phyloP scores from a whole-genome alignment of 2,329 filamentous ascomycete genomes.

The Pestalotiopsis sp. region DNA sequence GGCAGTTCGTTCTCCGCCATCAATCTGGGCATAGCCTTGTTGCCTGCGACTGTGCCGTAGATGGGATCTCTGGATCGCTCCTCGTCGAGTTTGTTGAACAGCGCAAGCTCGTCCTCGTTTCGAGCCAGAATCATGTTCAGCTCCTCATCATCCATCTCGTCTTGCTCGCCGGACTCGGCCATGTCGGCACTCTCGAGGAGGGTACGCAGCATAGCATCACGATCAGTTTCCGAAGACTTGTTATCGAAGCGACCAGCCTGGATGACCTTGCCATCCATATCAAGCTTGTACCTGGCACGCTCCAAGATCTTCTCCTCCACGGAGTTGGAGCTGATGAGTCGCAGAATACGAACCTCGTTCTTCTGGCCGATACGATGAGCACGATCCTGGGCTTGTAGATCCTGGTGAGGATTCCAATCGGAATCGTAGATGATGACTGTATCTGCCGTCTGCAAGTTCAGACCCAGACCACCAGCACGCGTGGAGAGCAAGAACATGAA shows the following conservation, averaged over 20 bases:
- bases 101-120: slow-evolving; percentile 73
- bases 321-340: slow-evolving; percentile 93
- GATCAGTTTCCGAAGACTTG: slow-evolving; percentile 97
- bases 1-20: slow-evolving; percentile 88
- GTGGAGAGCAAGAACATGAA: slow-evolving; percentile 99
- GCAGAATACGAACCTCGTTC: slow-evolving; percentile 96
- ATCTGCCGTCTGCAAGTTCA: slow-evolving; percentile 96
- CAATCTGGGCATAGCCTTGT: slow-evolving; percentile 72
- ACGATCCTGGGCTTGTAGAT: slow-evolving; percentile 98
- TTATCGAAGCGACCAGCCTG: slow-evolving; percentile 99
- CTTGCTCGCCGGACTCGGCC: slow-evolving; percentile 72
- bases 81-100: slow-evolving; percentile 84
- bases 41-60: slow-evolving; percentile 70
- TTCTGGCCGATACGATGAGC: slow-evolving; percentile 99
- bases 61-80: slow-evolving; percentile 65
- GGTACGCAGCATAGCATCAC: slow-evolving; percentile 93
- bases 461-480: slow-evolving; percentile 93
- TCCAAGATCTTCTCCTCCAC: slow-evolving; percentile 99
- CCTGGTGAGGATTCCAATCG: slow-evolving; percentile 99
- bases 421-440: slow-evolving; percentile 99
- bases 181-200: slow-evolving; percentile 83
- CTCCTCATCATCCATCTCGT: slow-evolving; percentile 98
- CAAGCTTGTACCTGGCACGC: slow-evolving; percentile 94
- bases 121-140: slow-evolving; percentile 93
- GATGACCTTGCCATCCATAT: slow-evolving; percentile 99